These are phyloP conservation scores for Bromus sterilis DNA, from an alignment of 176 grass and related monocot genomes.

Conservation along the genomic window DNA sequence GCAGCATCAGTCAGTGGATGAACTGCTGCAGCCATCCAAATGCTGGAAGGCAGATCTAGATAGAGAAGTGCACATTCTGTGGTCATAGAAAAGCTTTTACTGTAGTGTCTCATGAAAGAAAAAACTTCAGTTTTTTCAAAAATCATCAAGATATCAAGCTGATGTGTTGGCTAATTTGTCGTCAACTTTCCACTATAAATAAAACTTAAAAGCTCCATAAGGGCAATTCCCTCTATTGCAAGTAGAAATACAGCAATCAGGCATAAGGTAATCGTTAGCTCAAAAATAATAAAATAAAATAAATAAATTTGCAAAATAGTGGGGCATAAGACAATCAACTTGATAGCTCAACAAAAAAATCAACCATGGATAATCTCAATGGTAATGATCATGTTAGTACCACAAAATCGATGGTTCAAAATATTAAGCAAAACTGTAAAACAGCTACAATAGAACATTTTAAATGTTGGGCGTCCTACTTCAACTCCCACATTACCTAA, in stretches of 20 bases:
- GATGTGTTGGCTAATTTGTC: slow-evolving; percentile 42
- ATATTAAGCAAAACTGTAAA: neutral
- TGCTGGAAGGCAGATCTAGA: slow-evolving; percentile 77
- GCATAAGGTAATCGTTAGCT: neutral
- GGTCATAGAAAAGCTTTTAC: slow-evolving; percentile 87
- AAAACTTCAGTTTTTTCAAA: slow-evolving; percentile 94
- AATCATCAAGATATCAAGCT: slow-evolving; percentile 83
- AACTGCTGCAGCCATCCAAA: slow-evolving; percentile 77
- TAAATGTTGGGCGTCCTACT: neutral
- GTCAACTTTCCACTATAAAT: slow-evolving; percentile 82
- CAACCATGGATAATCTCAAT: neutral
- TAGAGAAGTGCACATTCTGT: slow-evolving; percentile 94
- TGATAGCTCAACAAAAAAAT: neutral
- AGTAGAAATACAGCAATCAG: slow-evolving; percentile 19
- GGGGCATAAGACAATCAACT: neutral
- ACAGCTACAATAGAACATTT: neutral
- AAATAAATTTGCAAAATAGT: neutral
- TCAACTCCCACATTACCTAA: slow-evolving; percentile 63
- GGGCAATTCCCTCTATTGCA: slow-evolving; percentile 84
- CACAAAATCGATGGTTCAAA: neutral
- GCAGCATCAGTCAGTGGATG: slow-evolving; percentile 85
- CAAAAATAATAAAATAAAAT: neutral
- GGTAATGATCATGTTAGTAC: neutral
- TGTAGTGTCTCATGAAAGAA: slow-evolving; percentile 89
- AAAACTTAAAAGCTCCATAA: slow-evolving; percentile 80